phyloP scores from a whole-genome alignment of 306 rosid genomes.

The Citrullus amarus region DNA sequence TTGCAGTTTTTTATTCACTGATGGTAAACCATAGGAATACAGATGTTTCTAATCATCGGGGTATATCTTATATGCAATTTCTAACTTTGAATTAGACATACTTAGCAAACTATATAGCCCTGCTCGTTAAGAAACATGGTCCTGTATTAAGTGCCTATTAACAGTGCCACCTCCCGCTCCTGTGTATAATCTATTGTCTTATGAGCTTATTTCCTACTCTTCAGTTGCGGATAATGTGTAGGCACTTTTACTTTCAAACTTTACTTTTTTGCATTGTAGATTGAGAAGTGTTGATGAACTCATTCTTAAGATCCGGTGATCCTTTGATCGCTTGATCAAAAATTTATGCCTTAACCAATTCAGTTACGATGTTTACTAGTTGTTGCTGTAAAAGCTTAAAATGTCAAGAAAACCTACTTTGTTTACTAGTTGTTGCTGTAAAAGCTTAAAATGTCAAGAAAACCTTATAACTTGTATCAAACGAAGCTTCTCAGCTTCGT shows the following conservation, averaged over 20 bases:
- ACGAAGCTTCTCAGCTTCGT: background rate
- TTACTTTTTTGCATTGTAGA: background rate
- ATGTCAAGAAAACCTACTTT: background rate
- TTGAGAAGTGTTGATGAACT: background rate
- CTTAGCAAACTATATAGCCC: background rate
- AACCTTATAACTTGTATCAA: background rate
- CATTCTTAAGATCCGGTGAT: background rate
- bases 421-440: background rate
- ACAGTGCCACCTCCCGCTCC: background rate
- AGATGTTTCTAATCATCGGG: background rate
- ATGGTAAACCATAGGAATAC: background rate
- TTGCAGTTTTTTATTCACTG: background rate
- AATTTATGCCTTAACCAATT: background rate
- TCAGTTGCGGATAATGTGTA: background rate
- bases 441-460: background rate
- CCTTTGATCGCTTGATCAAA: background rate
- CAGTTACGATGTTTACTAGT: background rate
- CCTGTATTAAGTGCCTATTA: background rate
- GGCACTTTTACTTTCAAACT: background rate
- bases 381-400: background rate
- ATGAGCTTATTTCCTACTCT: background rate
- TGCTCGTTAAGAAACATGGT: background rate
- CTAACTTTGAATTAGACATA: background rate
- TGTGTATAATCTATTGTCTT: background rate
- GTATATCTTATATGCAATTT: background rate